Evolutionary conservation across 2,329 filamentous ascomycete species (phyloP).

Genomic region (Blastomyces emzantsi): DNA sequence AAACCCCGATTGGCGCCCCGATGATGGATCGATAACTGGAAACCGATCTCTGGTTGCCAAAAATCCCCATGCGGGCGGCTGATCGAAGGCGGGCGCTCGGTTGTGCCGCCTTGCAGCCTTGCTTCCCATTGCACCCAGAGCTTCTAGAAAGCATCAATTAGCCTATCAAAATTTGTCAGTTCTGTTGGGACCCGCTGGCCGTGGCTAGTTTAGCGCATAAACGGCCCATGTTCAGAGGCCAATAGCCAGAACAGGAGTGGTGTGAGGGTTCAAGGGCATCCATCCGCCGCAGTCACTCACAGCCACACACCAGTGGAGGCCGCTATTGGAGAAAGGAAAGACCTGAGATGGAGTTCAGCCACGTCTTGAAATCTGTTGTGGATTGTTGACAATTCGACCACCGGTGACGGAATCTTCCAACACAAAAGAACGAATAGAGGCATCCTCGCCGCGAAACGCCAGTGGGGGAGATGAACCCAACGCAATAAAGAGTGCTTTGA

Average conservation of each 20-base stretch:
- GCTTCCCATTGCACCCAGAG: background rate
- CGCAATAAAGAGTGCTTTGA: background rate
- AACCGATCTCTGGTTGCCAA: background rate
- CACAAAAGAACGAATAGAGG: background rate
- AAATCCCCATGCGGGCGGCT: background rate
- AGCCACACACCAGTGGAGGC: background rate
- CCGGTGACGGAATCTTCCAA: background rate
- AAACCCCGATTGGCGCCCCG: background rate
- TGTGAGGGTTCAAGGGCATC: background rate
- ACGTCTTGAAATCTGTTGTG: slow-evolving; percentile 1
- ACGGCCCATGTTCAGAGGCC: background rate
- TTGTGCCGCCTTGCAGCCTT: slow-evolving; percentile 1
- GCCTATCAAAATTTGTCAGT: background rate
- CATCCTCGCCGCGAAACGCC: background rate
- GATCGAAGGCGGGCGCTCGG: background rate
- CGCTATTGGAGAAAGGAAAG: background rate
- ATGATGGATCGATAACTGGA: background rate
- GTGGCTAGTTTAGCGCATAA: slow-evolving; percentile 1
- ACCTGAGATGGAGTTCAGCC: slow-evolving; percentile 1
- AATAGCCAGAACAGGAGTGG: background rate
- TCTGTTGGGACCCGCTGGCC: background rate
- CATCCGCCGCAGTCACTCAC: background rate
- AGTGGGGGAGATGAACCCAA: background rate
- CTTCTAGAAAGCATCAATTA: background rate
- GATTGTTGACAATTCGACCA: background rate